Base-by-base conservation (phyloP, 2,329 filamentous ascomycete genomes). In the Monilinia fructigena region DNA sequence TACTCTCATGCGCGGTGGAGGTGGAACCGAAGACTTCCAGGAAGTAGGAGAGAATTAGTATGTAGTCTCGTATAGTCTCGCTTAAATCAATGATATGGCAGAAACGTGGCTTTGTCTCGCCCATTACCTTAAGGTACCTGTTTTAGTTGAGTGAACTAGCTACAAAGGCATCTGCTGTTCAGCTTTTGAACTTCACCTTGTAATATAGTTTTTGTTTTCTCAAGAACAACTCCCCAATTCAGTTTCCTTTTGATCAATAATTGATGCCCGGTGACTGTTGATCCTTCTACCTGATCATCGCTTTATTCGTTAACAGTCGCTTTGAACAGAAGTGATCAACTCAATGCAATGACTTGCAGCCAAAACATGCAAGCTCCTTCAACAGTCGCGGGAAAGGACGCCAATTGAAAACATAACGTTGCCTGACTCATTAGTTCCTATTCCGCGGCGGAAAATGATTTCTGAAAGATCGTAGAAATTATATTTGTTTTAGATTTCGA, bases 321-420 rank as follows among this genome's bases (percentile, higher is more conserved):
- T 50, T 28, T 38, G 56, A 23, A 48, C 18, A 60, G 45, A 50
- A 50, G 28, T 48, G 56, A 60, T 48, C 42, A 60, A 26, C 20
- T 23, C 28, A 31, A 60, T 60, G 4, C 28, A 60, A 28, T 60
- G n/a, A 45, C 56, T 48, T 60, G n/a, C 47, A 50, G 47, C n/a
- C 47, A 14, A 12, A 50, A n/a, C n/a, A 50, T n/a, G 47, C 11
- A n/a, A n/a, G n/a, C 20, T 12, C 8, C 47, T 12, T 23, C 23
- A 50, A 20, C 45, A n/a, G 45, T n/a, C 47, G 47, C 47, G 23
- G 4, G 23, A 12, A 12, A 23, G 4, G 11, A 11, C 3, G 26
- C 10, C 20, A 10, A 38, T 20, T n/a, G 28, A 38, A 18, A 38
- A 28, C 20, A 55, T n/a, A 55, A 55, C 31, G 10, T 55, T 28